Evolutionary conservation across 2,329 filamentous ascomycete genomes (phyloP), one percentile per base, ranked within the genome.

Genomic region (Chaetomium strumarium): DNA sequence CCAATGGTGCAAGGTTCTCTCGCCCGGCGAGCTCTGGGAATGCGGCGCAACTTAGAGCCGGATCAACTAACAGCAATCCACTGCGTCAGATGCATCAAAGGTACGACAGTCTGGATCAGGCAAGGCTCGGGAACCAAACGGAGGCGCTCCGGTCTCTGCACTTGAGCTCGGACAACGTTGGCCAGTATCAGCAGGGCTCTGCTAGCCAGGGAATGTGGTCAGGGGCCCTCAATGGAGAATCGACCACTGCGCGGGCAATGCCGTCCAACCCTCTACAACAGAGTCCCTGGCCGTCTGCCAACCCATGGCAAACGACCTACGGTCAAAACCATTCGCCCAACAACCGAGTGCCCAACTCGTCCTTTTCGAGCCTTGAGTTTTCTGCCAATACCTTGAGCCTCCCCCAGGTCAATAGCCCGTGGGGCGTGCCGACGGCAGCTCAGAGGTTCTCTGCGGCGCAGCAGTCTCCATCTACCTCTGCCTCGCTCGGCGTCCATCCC

Each of bases 371-470:
- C 12, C 58, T 63, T 49, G 62, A 64, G n/a, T 65, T 64, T 24
- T 56, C 59, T 9, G 53, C 53, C 12, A 55, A 51, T 16, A 53
- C 53, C 10, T 67, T 66, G 13, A 66, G 63, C 45, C 53, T 69
- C 30, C 66, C 68, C 7, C 60, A 59, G 2, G 64, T 69, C 31
- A 65, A 69, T 48, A 67, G 66, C 50, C 63, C 66, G 0, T 63
- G 59, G 52, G 66, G 65, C 12, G 14, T 67, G 20, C 60, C 63
- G 2, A 40, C 36, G 29, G 47, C 53, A 30, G 53, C 52, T 12
- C 51, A 52, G 20, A 49, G 47, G 33, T 38, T 47, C 16, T 38
- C 49, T 14, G 36, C 49, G 12, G 24, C 51, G 14, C 48, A 24
- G 7, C 24, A 54, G n/a, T 55, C 56, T 2, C 48, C 51, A 1